Conservation (phyloP, 331 rosid species). For the Saraca asoca region DNA sequence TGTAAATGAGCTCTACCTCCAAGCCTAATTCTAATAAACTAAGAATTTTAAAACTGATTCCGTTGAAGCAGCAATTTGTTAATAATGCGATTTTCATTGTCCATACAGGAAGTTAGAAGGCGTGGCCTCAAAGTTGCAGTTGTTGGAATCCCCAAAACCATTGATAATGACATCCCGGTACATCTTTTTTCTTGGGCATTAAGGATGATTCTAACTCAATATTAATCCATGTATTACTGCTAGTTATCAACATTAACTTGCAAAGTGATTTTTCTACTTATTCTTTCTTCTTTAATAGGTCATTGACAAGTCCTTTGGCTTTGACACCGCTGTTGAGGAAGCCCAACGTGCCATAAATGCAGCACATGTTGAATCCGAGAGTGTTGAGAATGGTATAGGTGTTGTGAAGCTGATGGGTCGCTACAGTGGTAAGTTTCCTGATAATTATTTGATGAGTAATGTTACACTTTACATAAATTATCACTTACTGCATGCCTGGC, state of each 20-base stretch:
- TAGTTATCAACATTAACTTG: constrained; percentile 25
- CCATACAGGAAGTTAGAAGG: constrained; percentile 68
- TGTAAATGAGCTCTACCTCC: not conserved
- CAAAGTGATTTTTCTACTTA: constrained; percentile 2
- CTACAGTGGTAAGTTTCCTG: constrained; percentile 61
- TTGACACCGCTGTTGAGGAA: constrained; percentile 92
- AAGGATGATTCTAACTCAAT: constrained; percentile 6
- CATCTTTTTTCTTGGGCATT: constrained; percentile 20
- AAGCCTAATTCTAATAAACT: not conserved
- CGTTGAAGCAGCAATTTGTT: constrained; percentile 2
- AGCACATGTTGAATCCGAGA: constrained; percentile 90
- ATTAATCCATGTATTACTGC: not conserved
- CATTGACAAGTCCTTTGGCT: constrained; percentile 84
- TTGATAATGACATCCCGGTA: constrained; percentile 85
- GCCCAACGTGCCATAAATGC: constrained; percentile 95
- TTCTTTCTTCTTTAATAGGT: constrained; percentile 40
- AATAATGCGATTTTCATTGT: constrained; percentile 27
- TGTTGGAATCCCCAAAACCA: constrained; percentile 85
- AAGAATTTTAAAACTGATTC: not conserved
- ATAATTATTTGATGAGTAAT: no score
- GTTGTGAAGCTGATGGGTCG: constrained; percentile 93
- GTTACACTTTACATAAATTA: no score
- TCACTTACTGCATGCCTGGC: no score
- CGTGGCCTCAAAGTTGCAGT: constrained; percentile 87
- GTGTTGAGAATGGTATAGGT: constrained; percentile 81